Base-by-base conservation (phyloP, 345 rosid genomes). In the Eucalyptus fibrosa region DNA sequence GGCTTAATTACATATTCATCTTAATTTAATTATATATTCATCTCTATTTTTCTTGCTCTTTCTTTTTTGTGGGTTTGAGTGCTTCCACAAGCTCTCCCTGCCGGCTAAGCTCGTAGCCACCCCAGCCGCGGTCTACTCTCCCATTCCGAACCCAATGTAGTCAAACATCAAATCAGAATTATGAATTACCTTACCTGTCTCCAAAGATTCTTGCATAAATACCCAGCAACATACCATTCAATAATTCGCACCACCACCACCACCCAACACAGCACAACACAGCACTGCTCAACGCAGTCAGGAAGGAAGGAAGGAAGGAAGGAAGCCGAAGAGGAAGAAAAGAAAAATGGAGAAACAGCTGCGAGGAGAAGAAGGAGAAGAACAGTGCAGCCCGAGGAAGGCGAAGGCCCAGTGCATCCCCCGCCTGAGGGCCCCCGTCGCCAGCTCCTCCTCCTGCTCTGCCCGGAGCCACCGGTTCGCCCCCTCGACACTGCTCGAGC, bases 341-440 rank as follows among this genome's bases (percentile, higher is more conserved):
- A 12, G 10, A 32, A 21, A 17, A 34, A 62, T 56, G 59, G 51
- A 60, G 40, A 45, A 26, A 88, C 28, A 32, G 40, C 37, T 49
- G 59, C 59, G 59, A 83, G 50, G 83, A 83, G 81, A 86, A 49
- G 81, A 47, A 32, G 62, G 62, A 56, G 53, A 32, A 60, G 53
- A 45, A 49, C 87, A 86, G 49, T 59, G 23, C 51, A 50, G 60
- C 89, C 77, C 87, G 32, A 80, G 80, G 32, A 65, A 12, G 24
- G 16, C 24, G 86, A 90, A 77, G 87, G 86, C 62, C 83, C 89
- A 72, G 60, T 90, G 91, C 91, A 90, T 87, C 91, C 91, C 89
- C 34, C 91, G 83, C 50, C 91, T 44, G 10, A 89, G 82, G 9
- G 45, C 47, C 50, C 72, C 87, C 85, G 1, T 32, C 65, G 47